Evolutionary conservation across 176 grass and related monocot species (phyloP).

Genomic region (Phyllostachys edulis): DNA sequence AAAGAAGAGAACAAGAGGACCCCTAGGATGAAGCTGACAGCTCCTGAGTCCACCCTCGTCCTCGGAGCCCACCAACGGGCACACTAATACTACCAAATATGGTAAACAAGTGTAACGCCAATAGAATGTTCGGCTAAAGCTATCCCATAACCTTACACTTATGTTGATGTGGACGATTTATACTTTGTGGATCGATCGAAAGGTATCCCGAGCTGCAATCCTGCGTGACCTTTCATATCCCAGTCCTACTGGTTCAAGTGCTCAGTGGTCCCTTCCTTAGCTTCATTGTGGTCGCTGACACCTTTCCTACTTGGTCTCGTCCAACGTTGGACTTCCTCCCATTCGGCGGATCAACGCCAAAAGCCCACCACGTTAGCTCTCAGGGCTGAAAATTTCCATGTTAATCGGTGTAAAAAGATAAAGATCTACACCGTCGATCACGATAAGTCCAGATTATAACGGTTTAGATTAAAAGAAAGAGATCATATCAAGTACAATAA

Average conservation of each 20-base stretch:
- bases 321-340: not conserved
- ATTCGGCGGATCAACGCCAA: not conserved
- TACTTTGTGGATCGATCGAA: not conserved
- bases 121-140: not conserved
- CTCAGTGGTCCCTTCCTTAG: not conserved
- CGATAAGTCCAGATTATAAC: too few species aligned
- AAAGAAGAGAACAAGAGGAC: too few species aligned
- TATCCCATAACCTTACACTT: too few species aligned
- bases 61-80: too few species aligned
- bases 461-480: too few species aligned
- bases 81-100: not conserved
- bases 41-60: too few species aligned
- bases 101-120: not conserved
- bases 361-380: not conserved
- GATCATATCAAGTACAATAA: too few species aligned
- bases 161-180: not conserved
- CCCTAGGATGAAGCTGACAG: too few species aligned
- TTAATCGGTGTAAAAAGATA: too few species aligned
- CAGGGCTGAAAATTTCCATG: too few species aligned
- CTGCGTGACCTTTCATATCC: not conserved
- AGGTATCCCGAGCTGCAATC: not conserved
- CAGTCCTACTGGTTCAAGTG: not conserved
- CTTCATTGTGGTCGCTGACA: not conserved
- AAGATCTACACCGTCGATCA: too few species aligned
- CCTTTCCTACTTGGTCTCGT: slow-evolving; percentile 8